Percentiles rank a stretch among this genome's conserved stretches.
These are phyloP conservation scores for Canavalia ensiformis DNA, from an alignment of 306 rosid species.

Conservation along the genomic window DNA sequence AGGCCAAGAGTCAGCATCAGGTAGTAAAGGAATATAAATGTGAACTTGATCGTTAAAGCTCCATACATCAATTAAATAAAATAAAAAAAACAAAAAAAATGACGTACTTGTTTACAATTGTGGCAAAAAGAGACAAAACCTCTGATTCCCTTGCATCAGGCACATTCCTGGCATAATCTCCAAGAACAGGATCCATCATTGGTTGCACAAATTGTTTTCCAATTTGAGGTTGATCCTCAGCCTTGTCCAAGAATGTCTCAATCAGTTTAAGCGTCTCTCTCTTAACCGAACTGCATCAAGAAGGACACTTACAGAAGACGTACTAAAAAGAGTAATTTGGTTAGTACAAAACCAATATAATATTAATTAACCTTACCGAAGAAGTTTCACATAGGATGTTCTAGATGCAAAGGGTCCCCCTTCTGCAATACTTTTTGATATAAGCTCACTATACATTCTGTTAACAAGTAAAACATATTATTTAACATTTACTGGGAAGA, in stretches of 20 bases:
- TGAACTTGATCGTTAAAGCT: not conserved
- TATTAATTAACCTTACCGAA: constrained; percentile 63
- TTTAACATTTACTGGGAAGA: constrained; percentile 5
- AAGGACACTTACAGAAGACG: constrained; percentile 20
- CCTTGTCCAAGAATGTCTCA: constrained; percentile 96
- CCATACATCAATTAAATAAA: constrained; percentile 1
- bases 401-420: constrained; percentile 92
- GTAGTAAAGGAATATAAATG: not conserved
- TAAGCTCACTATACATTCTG: constrained; percentile 98
- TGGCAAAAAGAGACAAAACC: constrained; percentile 95
- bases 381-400: constrained; percentile 89
- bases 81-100: not conserved
- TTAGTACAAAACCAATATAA: constrained; percentile 23
- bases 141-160: constrained; percentile 98
- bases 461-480: constrained; percentile 35
- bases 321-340: not conserved
- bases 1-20: not conserved
- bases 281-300: constrained; percentile 88
- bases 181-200: constrained; percentile 94
- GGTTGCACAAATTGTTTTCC: constrained; percentile 98
- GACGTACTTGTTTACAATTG: constrained; percentile 83
- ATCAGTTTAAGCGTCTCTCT: constrained; percentile 92
- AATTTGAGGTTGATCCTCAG: constrained; percentile 93
- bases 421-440: constrained; percentile 87
- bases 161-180: constrained; percentile 92